These are phyloP conservation scores for Mortierella sp. DNA, from an alignment of 371 early-diverging fungal species.

Conservation along the genomic window DNA sequence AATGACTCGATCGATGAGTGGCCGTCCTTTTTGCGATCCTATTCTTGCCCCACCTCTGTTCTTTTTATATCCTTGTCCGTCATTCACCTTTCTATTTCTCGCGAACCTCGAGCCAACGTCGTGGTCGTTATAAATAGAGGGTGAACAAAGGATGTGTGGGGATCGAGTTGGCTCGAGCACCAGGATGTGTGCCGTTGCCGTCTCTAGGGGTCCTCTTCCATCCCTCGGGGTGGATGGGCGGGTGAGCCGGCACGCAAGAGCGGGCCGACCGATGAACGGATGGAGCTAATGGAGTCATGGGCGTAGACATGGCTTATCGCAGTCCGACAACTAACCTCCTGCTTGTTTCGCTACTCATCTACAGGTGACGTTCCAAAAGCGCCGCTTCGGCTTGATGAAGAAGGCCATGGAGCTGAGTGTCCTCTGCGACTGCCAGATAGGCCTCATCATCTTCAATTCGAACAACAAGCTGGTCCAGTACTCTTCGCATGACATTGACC, in stretches of 20 bases:
- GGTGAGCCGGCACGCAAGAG: no score
- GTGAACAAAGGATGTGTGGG: background rate
- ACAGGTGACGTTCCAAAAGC: slow-evolving; percentile 96
- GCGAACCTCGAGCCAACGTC: slow-evolving; percentile 1
- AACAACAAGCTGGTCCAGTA: slow-evolving; percentile 94
- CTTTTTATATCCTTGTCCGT: slow-evolving; percentile 28
- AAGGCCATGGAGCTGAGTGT: slow-evolving; percentile 98
- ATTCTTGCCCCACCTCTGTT: slow-evolving; percentile 21
- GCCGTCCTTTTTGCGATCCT: slow-evolving; percentile 8
- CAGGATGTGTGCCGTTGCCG: no score
- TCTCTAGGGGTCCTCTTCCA: no score
- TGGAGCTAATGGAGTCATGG: background rate
- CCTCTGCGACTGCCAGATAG: slow-evolving; percentile 97
- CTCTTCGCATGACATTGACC: slow-evolving; percentile 91
- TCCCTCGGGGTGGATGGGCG: no score
- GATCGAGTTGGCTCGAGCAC: background rate
- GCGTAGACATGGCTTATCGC: no score
- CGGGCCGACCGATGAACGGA: no score
- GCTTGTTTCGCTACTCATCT: background rate
- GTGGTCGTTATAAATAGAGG: slow-evolving; percentile 30
- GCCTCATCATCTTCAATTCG: slow-evolving; percentile 91
- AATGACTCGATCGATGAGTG: background rate
- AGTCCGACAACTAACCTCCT: no score
- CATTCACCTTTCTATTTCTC: slow-evolving; percentile 26
- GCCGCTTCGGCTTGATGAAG: slow-evolving; percentile 99